Evolutionary conservation across 1,139 yeast genomes (phyloP).

Genomic region (Protomyces inundatus): DNA sequence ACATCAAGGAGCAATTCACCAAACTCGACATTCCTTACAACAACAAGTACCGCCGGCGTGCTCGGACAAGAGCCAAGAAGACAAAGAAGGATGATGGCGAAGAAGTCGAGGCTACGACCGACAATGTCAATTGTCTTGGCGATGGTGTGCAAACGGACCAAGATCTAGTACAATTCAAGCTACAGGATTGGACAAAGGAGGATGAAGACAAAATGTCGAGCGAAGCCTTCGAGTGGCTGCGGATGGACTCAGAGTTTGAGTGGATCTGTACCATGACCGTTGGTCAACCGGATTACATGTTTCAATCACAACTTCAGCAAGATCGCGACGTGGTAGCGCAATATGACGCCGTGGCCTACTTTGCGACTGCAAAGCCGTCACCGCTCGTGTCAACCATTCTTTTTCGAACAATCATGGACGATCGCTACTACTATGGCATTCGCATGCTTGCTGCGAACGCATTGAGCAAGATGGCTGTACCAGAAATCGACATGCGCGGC

Average conservation of each 20-base stretch:
- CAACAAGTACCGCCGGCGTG: conserved; percentile 72
- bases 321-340: conserved; percentile 98
- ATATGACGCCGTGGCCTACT: conserved; percentile 70
- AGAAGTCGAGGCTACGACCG: conserved; percentile 39
- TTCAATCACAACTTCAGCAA: conserved; percentile 83
- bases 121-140: conserved; percentile 62
- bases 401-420: conserved; percentile 75
- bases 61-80: conserved; percentile 29
- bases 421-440: conserved; percentile 81
- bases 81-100: conserved; percentile 30
- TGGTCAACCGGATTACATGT: conserved; percentile 93
- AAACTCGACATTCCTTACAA: conserved; percentile 91
- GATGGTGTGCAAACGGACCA: conserved; percentile 59
- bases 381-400: conserved; percentile 69
- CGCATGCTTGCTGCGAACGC: conserved; percentile 83
- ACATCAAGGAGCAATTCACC: conserved; percentile 75
- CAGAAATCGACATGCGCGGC: conserved; percentile 63
- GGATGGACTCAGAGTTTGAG: conserved; percentile 94
- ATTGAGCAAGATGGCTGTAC: conserved; percentile 60
- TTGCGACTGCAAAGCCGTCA: conserved; percentile 59
- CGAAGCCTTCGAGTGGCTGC: conserved; percentile 95
- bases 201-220: conserved; percentile 64
- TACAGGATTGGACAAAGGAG: conserved; percentile 66
- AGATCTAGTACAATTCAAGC: conserved; percentile 66
- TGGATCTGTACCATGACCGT: conserved; percentile 84